A percentile compares a stretch with the other conserved stretches of the same genome.
phyloP scores from a whole-genome alignment of 2,329 filamentous ascomycete species.

The Lachnellula willkommii region DNA sequence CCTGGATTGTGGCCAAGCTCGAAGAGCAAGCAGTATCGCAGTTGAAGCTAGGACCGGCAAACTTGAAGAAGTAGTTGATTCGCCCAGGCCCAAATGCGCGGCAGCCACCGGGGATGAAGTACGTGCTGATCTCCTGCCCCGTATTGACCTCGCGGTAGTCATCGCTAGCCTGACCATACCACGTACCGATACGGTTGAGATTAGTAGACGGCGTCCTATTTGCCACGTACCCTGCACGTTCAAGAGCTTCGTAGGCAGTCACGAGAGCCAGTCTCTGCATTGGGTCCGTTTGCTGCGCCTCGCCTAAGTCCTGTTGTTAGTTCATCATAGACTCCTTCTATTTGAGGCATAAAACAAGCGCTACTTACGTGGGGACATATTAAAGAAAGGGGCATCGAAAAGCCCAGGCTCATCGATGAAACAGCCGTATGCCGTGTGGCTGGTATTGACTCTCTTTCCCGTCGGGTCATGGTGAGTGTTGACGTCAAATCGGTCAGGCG shows the following conservation, averaged over 20 bases:
- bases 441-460: constrained; percentile 68
- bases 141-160: constrained; percentile 24
- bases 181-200: constrained; percentile 37
- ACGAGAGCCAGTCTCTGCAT: constrained; percentile 61
- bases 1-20: constrained; percentile 49
- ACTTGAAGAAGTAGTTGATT: constrained; percentile 37
- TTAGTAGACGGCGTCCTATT: constrained; percentile 20
- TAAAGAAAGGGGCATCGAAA: constrained; percentile 77
- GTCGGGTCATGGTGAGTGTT: constrained; percentile 66
- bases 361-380: constrained; percentile 73
- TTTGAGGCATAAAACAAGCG: too few relatives aligned
- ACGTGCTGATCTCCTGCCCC: constrained; percentile 24
- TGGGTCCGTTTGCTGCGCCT: constrained; percentile 59
- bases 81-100: constrained; percentile 28
- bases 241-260: constrained; percentile 73
- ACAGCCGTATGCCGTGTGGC: constrained; percentile 68
- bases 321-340: too few relatives aligned
- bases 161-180: constrained; percentile 22
- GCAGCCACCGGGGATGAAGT: constrained; percentile 40
- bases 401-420: constrained; percentile 64
- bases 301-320: too few relatives aligned
- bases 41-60: constrained; percentile 47
- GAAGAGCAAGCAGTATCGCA: constrained; percentile 56
- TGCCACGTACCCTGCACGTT: constrained; percentile 67
- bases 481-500: constrained; percentile 60